Evolutionary conservation across 768 basidiomycete species (phyloP).

Genomic region (Mycena crocata): DNA sequence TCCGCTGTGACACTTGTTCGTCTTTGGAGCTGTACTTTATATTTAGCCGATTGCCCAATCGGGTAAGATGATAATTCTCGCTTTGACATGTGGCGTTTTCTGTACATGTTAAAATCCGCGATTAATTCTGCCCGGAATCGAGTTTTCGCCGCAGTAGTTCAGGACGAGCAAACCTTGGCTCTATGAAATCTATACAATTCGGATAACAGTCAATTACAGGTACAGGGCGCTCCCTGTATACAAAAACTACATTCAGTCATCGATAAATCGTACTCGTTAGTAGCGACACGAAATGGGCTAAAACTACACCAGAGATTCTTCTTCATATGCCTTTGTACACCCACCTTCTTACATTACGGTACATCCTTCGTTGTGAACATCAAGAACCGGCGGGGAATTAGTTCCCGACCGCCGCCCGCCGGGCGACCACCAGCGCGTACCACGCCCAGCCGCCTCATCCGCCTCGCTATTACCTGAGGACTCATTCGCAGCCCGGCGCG

Average conservation of each 20-base stretch:
- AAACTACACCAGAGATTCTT: conserved; percentile 27
- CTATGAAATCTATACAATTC: background rate
- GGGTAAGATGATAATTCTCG: too few species aligned
- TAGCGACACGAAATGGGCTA: background rate
- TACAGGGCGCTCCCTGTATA: conserved; percentile 7
- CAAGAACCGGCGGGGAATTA: conserved; percentile 31
- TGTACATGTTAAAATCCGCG: too few species aligned
- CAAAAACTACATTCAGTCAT: conserved; percentile 19
- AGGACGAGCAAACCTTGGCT: too few species aligned
- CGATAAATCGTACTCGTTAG: conserved; percentile 29
- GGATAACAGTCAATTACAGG: background rate
- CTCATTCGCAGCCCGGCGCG: conserved; percentile 57
- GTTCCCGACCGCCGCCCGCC: conserved; percentile 37
- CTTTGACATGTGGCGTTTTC: too few species aligned
- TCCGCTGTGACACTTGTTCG: too few species aligned
- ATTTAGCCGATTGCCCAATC: too few species aligned
- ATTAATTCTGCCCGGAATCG: too few species aligned
- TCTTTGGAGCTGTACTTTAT: too few species aligned
- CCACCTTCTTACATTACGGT: conserved; percentile 24
- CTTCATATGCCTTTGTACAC: conserved; percentile 12
- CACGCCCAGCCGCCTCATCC: conserved; percentile 37
- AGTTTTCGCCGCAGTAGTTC: too few species aligned
- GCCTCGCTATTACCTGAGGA: conserved; percentile 45
- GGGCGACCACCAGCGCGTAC: conserved; percentile 47
- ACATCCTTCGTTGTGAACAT: conserved; percentile 22